A percentile compares a stretch with the other conserved stretches of the same genome.
Conservation (phyloP, 805 yeast genomes). For the Cyberlindnera suaveolens region DNA sequence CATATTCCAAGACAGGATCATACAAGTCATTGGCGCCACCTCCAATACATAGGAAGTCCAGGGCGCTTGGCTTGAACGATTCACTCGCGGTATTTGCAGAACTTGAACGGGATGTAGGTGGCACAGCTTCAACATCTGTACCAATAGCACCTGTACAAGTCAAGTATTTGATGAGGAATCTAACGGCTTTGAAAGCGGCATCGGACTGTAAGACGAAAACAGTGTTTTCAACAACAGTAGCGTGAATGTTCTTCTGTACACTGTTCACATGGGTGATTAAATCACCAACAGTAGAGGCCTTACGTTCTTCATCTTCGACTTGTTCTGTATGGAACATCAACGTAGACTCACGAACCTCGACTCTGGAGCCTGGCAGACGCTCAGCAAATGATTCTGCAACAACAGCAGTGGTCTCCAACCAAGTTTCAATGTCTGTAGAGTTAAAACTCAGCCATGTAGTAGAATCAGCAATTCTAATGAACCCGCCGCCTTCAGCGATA, state of each 20-base stretch:
- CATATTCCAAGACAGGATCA: slow-evolving; percentile 57
- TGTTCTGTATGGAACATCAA: slow-evolving; percentile 71
- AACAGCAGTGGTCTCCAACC: slow-evolving; percentile 54
- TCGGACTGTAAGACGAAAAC: slow-evolving; percentile 68
- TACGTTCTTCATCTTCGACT: slow-evolving; percentile 58
- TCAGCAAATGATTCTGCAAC: slow-evolving; percentile 59
- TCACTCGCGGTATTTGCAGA: background rate
- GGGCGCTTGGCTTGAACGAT: background rate
- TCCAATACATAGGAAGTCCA: slow-evolving; percentile 46
- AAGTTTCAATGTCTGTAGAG: slow-evolving; percentile 28
- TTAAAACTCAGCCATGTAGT: slow-evolving; percentile 22
- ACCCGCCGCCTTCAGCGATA: slow-evolving; percentile 89
- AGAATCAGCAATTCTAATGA: slow-evolving; percentile 47
- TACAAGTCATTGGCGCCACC: slow-evolving; percentile 68
- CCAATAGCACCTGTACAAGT: slow-evolving; percentile 17
- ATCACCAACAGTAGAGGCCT: slow-evolving; percentile 70
- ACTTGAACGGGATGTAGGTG: slow-evolving; percentile 16
- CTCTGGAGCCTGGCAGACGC: slow-evolving; percentile 72
- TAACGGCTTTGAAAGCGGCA: slow-evolving; percentile 49
- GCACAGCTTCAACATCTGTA: slow-evolving; percentile 24
- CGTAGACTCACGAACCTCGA: slow-evolving; percentile 69
- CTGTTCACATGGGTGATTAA: slow-evolving; percentile 81
- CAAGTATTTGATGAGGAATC: slow-evolving; percentile 40
- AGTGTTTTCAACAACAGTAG: slow-evolving; percentile 61
- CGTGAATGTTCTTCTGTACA: slow-evolving; percentile 55